Evolutionary conservation across 1,284 basidiomycete species (phyloP).

Genomic region (Stygiomarasmius scandens): DNA sequence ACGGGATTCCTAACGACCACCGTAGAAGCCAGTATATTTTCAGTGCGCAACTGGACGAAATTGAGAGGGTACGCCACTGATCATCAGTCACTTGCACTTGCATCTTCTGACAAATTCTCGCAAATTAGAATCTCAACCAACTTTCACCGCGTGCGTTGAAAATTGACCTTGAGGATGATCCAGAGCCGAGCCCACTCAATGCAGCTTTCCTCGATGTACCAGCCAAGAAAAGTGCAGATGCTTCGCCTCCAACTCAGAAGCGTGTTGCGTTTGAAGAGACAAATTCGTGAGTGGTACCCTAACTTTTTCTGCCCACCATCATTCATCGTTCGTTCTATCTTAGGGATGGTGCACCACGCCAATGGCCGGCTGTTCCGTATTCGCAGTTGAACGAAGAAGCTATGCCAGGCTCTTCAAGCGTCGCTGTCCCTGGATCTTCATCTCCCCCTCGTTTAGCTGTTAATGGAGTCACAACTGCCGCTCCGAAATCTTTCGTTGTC

Average conservation of each 20-base stretch:
- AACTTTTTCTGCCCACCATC: not conserved
- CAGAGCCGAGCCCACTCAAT: constrained; percentile 28
- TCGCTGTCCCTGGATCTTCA: constrained; percentile 33
- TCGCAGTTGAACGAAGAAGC: constrained; percentile 34
- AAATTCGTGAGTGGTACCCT: constrained; percentile 23
- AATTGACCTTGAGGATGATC: constrained; percentile 48
- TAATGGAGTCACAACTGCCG: constrained; percentile 66
- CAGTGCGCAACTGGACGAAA: constrained; percentile 72
- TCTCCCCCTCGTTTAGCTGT: constrained; percentile 63
- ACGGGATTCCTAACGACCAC: constrained; percentile 65
- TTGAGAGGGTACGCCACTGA: constrained; percentile 58
- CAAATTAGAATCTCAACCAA: constrained; percentile 61
- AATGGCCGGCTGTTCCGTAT: constrained; percentile 56
- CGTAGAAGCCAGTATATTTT: constrained; percentile 71
- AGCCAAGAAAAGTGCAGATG: constrained; percentile 32
- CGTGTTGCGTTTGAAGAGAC: constrained; percentile 6
- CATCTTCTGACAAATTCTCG: not conserved
- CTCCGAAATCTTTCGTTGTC: constrained; percentile 50
- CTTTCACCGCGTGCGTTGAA: constrained; percentile 67
- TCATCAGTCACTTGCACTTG: constrained; percentile 4
- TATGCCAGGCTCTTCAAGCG: constrained; percentile 7
- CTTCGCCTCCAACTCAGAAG: constrained; percentile 39
- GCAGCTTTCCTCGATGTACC: constrained; percentile 28
- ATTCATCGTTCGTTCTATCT: not conserved
- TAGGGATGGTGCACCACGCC: constrained; percentile 17